Percentiles rank a stretch among this genome's conserved stretches.
These are phyloP conservation scores for Linderniella brevidens DNA, from an alignment of 257 asterid species.

Conservation along the genomic window DNA sequence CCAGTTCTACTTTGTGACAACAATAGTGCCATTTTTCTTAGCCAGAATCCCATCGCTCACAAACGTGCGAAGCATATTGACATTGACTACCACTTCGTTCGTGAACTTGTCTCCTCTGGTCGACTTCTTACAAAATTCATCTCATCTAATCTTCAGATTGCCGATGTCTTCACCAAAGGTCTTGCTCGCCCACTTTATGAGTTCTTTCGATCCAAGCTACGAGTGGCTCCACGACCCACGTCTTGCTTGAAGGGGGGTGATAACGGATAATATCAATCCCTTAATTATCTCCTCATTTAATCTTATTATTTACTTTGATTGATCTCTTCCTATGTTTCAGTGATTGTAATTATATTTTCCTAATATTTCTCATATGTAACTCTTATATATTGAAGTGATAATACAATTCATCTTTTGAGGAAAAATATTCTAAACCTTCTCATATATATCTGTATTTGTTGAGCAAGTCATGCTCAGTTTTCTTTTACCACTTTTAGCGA, in stretches of 20 bases:
- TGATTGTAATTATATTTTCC: no score
- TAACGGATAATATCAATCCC: neutral
- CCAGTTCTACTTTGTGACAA: neutral
- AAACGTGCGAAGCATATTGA: neutral
- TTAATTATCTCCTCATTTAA: no score
- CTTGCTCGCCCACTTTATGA: constrained; percentile 3
- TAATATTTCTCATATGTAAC: no score
- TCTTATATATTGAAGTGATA: no score
- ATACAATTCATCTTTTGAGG: no score
- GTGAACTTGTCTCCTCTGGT: neutral
- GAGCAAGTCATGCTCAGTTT: no score
- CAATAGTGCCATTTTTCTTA: constrained; percentile 1
- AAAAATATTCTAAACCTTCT: no score
- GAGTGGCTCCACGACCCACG: neutral
- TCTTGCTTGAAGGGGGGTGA: constrained; percentile 4
- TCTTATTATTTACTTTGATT: no score
- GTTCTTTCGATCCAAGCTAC: constrained; percentile 6
- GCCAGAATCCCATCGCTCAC: constrained; percentile 1
- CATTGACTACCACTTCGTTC: neutral
- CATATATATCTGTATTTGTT: no score
- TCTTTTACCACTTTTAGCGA: no score
- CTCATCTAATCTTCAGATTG: neutral
- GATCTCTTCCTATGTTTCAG: no score
- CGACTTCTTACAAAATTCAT: neutral
- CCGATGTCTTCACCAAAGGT: constrained; percentile 2